phyloP scores from a whole-genome alignment of 1,139 yeast genomes.

The Pichia sp. region DNA sequence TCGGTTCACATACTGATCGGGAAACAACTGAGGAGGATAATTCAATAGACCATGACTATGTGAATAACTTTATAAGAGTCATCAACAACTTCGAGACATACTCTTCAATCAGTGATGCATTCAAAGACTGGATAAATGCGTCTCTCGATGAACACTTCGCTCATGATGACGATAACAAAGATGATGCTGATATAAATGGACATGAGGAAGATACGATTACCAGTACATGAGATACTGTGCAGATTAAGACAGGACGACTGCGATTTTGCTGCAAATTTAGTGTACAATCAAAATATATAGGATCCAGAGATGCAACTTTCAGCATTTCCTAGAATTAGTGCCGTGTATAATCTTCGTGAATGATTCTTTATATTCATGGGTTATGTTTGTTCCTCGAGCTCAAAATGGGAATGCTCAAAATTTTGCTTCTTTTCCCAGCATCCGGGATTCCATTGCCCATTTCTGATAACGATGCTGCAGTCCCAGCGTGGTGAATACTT shows the following conservation, averaged over 20 bases:
- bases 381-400: constrained; percentile 19
- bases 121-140: constrained; percentile 27
- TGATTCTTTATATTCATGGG: too few relatives aligned
- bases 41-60: constrained; percentile 21
- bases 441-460: constrained; percentile 8
- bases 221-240: too few relatives aligned
- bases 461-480: constrained; percentile 1
- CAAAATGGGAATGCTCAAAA: constrained; percentile 26
- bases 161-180: constrained; percentile 7
- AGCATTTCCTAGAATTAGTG: too few relatives aligned
- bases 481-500: neutral
- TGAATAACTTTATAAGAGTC: constrained; percentile 26
- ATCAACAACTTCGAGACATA: constrained; percentile 28
- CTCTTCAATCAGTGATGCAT: constrained; percentile 27
- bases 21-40: constrained; percentile 11
- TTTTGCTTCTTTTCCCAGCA: constrained; percentile 16
- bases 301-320: too few relatives aligned
- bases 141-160: constrained; percentile 10
- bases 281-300: too few relatives aligned
- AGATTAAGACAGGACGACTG: too few relatives aligned
- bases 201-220: too few relatives aligned
- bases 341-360: too few relatives aligned
- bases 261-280: too few relatives aligned
- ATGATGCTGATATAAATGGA: neutral
- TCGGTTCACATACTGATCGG: too few relatives aligned